These are phyloP conservation scores for Kodamaea sp. DNA, from an alignment of 1,139 yeast species.

Conservation along the genomic window DNA sequence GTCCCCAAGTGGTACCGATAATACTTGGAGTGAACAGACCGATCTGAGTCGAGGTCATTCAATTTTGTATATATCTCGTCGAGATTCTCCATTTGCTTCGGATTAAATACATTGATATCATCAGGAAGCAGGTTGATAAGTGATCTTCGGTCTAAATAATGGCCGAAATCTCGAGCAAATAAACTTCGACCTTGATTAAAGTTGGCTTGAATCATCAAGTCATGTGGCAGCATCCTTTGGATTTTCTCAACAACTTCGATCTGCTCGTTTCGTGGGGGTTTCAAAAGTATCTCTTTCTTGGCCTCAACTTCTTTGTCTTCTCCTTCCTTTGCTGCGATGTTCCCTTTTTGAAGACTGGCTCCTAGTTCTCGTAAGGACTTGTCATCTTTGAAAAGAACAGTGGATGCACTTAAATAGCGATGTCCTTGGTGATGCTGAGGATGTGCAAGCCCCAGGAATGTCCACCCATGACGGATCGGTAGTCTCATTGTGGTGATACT, in stretches of 20 bases:
- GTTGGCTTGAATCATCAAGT: slow-evolving; percentile 35
- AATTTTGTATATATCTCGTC: slow-evolving; percentile 32
- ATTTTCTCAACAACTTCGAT: slow-evolving; percentile 21
- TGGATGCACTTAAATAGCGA: too few relatives aligned
- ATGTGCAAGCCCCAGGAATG: too few relatives aligned
- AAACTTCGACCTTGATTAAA: slow-evolving; percentile 38
- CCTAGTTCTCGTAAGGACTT: slow-evolving; percentile 29
- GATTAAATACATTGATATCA: slow-evolving; percentile 32
- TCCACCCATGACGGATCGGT: too few relatives aligned
- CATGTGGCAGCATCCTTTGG: slow-evolving; percentile 35
- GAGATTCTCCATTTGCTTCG: slow-evolving; percentile 24
- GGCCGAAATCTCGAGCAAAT: slow-evolving; percentile 33
- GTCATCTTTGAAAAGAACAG: slow-evolving; percentile 17
- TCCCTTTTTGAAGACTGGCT: slow-evolving; percentile 28
- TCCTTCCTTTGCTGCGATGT: slow-evolving; percentile 17
- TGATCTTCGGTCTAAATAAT: slow-evolving; percentile 34
- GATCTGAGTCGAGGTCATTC: slow-evolving; percentile 35
- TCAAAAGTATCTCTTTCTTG: slow-evolving; percentile 1
- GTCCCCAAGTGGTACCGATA: slow-evolving; percentile 31
- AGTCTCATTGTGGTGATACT: too few relatives aligned
- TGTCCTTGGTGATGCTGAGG: too few relatives aligned
- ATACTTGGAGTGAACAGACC: slow-evolving; percentile 38
- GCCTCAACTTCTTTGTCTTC: neutral
- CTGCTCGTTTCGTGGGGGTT: slow-evolving; percentile 4
- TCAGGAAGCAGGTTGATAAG: slow-evolving; percentile 37